Percentiles rank a stretch among this genome's conserved stretches.
Evolutionary conservation across 371 early-diverging fungal genomes (phyloP).

Genomic region (Smittium culicis): DNA sequence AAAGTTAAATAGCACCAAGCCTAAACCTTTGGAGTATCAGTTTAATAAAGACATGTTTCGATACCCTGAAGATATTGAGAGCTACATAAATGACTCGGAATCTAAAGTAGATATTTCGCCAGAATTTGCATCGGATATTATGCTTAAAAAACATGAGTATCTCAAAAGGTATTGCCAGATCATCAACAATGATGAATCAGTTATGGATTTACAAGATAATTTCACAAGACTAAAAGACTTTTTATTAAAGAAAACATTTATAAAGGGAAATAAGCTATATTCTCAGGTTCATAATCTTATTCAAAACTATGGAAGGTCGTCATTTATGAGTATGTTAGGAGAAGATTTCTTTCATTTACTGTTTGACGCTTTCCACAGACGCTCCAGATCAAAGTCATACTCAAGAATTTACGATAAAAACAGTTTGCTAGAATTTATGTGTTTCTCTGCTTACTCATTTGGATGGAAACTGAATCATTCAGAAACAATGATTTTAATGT

Average conservation of each 20-base stretch:
- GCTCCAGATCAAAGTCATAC: background rate
- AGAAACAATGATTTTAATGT: background rate
- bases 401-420: background rate
- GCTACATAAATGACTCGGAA: too few relatives aligned
- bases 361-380: background rate
- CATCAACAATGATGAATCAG: too few relatives aligned
- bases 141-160: too few relatives aligned
- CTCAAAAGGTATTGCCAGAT: too few relatives aligned
- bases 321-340: background rate
- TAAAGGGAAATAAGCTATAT: background rate
- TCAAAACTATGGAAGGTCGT: background rate
- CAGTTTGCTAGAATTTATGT: background rate
- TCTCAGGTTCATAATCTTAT: background rate
- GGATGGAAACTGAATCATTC: background rate
- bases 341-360: background rate
- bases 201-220: too few relatives aligned
- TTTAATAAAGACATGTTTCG: too few relatives aligned
- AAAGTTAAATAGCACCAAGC: too few relatives aligned
- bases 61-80: too few relatives aligned
- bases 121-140: too few relatives aligned
- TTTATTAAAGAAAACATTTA: background rate
- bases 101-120: too few relatives aligned
- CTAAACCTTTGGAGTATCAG: too few relatives aligned
- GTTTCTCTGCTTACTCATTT: background rate
- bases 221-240: background rate